These are phyloP conservation scores for Uronychia binucleata DNA, from an alignment of 73 alveolate genomes.

Conservation along the genomic window DNA sequence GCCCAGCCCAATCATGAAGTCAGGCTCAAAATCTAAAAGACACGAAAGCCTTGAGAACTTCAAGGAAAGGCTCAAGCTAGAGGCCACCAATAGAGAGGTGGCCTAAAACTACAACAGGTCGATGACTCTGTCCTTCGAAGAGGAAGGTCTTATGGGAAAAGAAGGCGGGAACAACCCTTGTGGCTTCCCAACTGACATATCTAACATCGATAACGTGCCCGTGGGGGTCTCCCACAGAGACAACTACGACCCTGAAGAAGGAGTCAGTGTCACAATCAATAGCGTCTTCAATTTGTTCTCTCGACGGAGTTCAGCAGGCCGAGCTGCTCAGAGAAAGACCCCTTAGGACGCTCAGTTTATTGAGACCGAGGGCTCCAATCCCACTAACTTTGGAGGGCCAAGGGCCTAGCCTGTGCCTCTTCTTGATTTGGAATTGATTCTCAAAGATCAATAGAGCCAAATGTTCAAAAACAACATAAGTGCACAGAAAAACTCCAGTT, in stretches of 20 bases:
- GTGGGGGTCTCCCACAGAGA: not conserved
- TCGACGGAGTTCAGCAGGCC: not conserved
- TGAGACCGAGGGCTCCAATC: no score
- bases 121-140: not conserved
- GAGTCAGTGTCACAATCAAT: not conserved
- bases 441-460: not conserved
- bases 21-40: not conserved
- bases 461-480: not conserved
- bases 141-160: not conserved
- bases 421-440: not conserved
- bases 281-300: not conserved
- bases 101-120: not conserved
- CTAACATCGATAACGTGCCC: not conserved
- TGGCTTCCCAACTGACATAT: slow-evolving; percentile 1
- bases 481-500: not conserved
- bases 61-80: not conserved
- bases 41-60: not conserved
- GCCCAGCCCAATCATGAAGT: not conserved
- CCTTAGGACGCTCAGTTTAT: no score
- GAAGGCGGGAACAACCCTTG: not conserved
- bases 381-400: no score
- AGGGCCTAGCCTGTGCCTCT: not conserved
- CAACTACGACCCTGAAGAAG: no score
- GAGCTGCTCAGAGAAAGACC: no score
- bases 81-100: not conserved